A percentile compares a stretch with the other conserved stretches of the same genome.
Conservation (phyloP, 768 basidiomycete species). For the Trametes coccinea region DNA sequence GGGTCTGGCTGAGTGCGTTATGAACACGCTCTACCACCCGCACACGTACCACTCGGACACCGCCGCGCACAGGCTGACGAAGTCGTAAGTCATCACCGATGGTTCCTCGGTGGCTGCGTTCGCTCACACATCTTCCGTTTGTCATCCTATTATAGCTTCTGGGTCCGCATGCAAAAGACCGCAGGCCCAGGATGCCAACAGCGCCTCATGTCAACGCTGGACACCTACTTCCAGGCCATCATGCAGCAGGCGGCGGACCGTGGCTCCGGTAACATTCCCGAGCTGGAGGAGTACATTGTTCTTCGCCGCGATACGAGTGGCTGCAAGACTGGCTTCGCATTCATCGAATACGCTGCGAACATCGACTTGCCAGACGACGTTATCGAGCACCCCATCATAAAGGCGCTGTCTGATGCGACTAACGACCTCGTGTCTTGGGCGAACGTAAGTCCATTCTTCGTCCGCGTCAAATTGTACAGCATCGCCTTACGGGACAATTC, state of each 20-base stretch:
- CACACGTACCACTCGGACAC: conserved; percentile 29
- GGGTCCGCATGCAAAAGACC: conserved; percentile 38
- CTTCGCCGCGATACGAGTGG: conserved; percentile 57
- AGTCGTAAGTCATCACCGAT: conserved; percentile 20
- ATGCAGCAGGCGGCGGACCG: conserved; percentile 35
- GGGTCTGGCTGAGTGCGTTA: conserved; percentile 30
- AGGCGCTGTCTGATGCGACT: conserved; percentile 45
- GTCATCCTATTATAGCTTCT: conserved; percentile 30
- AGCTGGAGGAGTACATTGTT: conserved; percentile 53
- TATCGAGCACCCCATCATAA: conserved; percentile 50
- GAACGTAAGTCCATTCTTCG: conserved; percentile 27
- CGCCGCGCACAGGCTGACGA: conserved; percentile 24
- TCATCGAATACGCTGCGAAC: conserved; percentile 54
- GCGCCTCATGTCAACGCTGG: conserved; percentile 35
- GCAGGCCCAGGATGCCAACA: conserved; percentile 40
- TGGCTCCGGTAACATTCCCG: conserved; percentile 29
- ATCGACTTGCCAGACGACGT: conserved; percentile 57
- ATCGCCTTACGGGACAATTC: conserved; percentile 9
- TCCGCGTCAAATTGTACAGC: conserved; percentile 1
- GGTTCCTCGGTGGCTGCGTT: background rate
- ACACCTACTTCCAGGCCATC: conserved; percentile 34
- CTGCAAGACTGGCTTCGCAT: conserved; percentile 49
- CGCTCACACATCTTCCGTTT: conserved; percentile 1
- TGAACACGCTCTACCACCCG: conserved; percentile 33
- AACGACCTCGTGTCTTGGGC: conserved; percentile 53